These are phyloP conservation scores for Ceratocystis alfenasii DNA, from an alignment of 2,329 filamentous ascomycete genomes.

Conservation along the genomic window DNA sequence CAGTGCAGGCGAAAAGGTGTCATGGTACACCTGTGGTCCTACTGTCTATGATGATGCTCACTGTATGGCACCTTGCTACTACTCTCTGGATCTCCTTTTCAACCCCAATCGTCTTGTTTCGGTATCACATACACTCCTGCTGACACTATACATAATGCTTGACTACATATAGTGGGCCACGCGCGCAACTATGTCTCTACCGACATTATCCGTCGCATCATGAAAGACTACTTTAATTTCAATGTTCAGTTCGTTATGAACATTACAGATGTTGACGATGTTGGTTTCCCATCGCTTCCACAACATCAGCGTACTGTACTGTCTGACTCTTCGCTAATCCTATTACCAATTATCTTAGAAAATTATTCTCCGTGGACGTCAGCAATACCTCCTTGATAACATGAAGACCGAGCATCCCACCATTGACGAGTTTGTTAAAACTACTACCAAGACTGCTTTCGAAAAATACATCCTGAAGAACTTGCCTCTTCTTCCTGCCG, in stretches of 20 bases:
- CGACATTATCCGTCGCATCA: constrained; percentile 73
- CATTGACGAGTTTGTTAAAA: constrained; percentile 18
- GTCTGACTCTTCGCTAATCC: neutral
- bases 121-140: constrained; percentile 2
- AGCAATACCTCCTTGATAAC: constrained; percentile 63
- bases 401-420: constrained; percentile 18
- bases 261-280: constrained; percentile 73
- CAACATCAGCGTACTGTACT: neutral
- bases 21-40: constrained; percentile 66
- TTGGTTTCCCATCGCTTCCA: constrained; percentile 17
- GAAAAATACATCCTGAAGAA: constrained; percentile 44
- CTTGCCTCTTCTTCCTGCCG: constrained; percentile 39
- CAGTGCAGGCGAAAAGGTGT: constrained; percentile 21
- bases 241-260: constrained; percentile 85
- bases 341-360: constrained; percentile 24
- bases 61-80: constrained; percentile 25
- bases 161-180: constrained; percentile 45
- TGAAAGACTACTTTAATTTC: constrained; percentile 73
- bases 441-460: constrained; percentile 35
- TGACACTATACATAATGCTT: neutral
- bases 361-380: constrained; percentile 53
- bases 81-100: neutral
- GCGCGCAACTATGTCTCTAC: constrained; percentile 84
- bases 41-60: constrained; percentile 76
- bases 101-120: neutral